These are phyloP conservation scores for Penicillium verrucosum DNA, from an alignment of 2,329 filamentous ascomycete genomes.

Conservation along the genomic window DNA sequence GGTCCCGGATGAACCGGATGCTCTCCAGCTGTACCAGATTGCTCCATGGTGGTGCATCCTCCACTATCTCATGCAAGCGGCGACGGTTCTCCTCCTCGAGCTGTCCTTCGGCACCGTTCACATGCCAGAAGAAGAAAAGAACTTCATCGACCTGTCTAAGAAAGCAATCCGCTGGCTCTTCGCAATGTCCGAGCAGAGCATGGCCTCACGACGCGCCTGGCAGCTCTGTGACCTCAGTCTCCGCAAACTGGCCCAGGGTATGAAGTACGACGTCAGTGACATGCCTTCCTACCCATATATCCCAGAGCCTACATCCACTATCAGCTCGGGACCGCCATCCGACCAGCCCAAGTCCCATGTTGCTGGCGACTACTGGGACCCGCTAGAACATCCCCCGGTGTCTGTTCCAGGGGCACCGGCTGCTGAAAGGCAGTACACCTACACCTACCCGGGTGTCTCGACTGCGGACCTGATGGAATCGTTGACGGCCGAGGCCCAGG, in stretches of 20 bases:
- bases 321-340: not conserved
- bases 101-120: constrained; percentile 46
- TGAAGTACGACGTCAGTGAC: constrained; percentile 37
- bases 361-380: constrained; percentile 10
- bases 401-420: constrained; percentile 6
- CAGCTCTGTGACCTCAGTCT: constrained; percentile 39
- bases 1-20: constrained; percentile 43
- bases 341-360: not conserved
- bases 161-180: constrained; percentile 46
- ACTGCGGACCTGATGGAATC: constrained; percentile 13
- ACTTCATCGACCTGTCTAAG: constrained; percentile 38
- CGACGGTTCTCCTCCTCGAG: constrained; percentile 46
- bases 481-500: constrained; percentile 12
- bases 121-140: constrained; percentile 39
- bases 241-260: constrained; percentile 34
- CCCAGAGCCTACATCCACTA: constrained; percentile 11
- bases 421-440: constrained; percentile 6
- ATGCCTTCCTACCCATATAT: constrained; percentile 28
- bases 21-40: constrained; percentile 39
- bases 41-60: constrained; percentile 47
- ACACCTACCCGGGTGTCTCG: constrained; percentile 1
- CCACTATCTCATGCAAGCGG: constrained; percentile 46
- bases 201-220: constrained; percentile 43
- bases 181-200: constrained; percentile 38
- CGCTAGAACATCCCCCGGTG: constrained; percentile 7